Evolutionary conservation across 2,329 filamentous ascomycete genomes (phyloP), one percentile per base, ranked within the genome.

Genomic region (Dactylellina haptotyla): DNA sequence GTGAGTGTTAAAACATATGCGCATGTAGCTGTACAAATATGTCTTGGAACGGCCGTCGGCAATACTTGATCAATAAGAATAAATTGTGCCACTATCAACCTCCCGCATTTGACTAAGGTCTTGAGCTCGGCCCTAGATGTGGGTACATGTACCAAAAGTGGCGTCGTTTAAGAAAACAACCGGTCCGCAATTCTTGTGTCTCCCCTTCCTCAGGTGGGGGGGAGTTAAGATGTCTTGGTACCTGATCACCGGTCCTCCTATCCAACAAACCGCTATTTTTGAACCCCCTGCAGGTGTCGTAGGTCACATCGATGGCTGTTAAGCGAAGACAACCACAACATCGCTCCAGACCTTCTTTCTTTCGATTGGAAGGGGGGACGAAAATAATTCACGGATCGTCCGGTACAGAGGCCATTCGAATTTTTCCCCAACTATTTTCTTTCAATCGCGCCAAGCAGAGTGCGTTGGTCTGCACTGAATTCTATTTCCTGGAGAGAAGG

Each of bases 211-310:
- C 14, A 9, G 5, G 28, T 34, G 28, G 50, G 30, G 48, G 30
- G n/a, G n/a, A n/a, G n/a, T n/a, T n/a, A 12, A 4, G 18, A 39
- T 39, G 50, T 54, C 39, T 37, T 26, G 30, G 50, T 54, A 54
- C 50, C 50, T 54, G 50, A 54, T 54, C 50, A 54, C 20, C 50
- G 20, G 20, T n/a, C 43, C 53, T 28, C n/a, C n/a, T n/a, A n/a
- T 34, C 48, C 20, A 23, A 8, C 20, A 6, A 1, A 43, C 53
- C 3, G 32, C 53, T 57, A 57, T 57, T 57, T 57, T 57, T 57
- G 53, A 57, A n/a, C n/a, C 37, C 53, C 53, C 53, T 57, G 53
- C 30, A 54, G 10, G 14, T 39, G 53, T 43, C 30, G 34, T 16
- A 54, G 20, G 45, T 50, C 3, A 30, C 28, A 34, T 43, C 53